Evolutionary conservation across 306 rosid genomes (phyloP), one percentile per base, ranked within the genome.

Genomic region (Vigna nakashimae): DNA sequence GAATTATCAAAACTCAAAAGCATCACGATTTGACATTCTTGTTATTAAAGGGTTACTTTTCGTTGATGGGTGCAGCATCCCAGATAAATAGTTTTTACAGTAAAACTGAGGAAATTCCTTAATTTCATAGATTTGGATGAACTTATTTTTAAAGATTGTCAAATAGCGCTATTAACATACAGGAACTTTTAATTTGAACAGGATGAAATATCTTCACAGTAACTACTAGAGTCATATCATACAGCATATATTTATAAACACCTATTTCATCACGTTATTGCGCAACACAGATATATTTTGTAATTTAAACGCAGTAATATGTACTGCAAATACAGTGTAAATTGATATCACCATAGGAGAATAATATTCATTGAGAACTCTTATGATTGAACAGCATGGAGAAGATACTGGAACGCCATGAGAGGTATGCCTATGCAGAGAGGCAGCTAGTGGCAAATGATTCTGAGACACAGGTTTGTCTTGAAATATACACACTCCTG

Each of bases 391-490:
- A 71, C 87, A 91, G 94, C 88, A 93, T 93, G 98, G 98, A 91
- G 87, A 87, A 84, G 82, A 91, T 90, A 62, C 93, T 93, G 36
- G 98, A 93, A 63, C 96, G 97, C 73, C 90, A 91, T 45, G 98
- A 91, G 74, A 85, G 96, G 80, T 91, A 90, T 82, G 84, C 89
- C 6, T 90, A 79, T 17, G 84, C 91, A 24, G 97, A 89, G 57
- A 89, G 79, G 53, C 92, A 85, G 64, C 84, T 83, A 15, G 71
- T 14, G 0, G 84, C 57, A 72, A 76, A 87, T 75, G 83, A 88
- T 73, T 56, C 85, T 52, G 90, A 85, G 65, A 38, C 89, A 3
- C 89, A 89, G 92, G 96, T 88, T 80, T 51, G 79, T 50, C 72
- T 34, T 65, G 5, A 51, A 20, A 64, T 20, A 26, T 8, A 8